A percentile compares a stretch with the other conserved stretches of the same genome.
These are phyloP conservation scores for Suillus americanus DNA, from an alignment of 768 basidiomycete genomes.

Conservation along the genomic window DNA sequence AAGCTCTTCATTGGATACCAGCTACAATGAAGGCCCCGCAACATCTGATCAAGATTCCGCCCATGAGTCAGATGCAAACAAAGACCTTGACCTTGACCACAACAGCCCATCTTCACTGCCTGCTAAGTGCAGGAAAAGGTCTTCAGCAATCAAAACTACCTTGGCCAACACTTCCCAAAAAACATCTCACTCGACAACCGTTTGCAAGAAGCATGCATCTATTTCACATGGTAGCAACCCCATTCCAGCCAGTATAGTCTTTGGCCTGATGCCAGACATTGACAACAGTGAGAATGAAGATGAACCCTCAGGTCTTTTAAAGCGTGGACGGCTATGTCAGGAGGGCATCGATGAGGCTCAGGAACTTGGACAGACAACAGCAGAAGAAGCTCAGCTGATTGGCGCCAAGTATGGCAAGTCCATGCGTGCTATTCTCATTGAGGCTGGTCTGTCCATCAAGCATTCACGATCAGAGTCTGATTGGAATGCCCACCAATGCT, in stretches of 20 bases:
- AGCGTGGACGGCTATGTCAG: background rate
- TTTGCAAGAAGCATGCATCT: background rate
- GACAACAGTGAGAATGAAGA: background rate
- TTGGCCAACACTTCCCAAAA: too few species aligned
- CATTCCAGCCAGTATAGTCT: background rate
- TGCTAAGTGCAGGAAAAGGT: background rate
- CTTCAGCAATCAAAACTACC: background rate
- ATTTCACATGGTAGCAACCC: background rate
- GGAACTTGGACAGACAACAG: background rate
- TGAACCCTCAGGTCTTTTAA: background rate
- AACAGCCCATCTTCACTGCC: background rate
- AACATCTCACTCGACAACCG: background rate
- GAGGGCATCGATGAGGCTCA: background rate
- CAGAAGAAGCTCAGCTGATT: background rate
- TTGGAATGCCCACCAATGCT: background rate
- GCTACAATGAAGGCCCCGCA: background rate
- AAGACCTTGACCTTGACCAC: background rate
- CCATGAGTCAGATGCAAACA: too few species aligned
- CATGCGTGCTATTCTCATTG: background rate
- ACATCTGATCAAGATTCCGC: background rate
- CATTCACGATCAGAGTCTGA: background rate
- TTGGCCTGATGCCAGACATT: background rate
- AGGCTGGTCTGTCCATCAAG: background rate
- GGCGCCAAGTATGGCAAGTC: background rate
- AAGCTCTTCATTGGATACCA: background rate